These are phyloP conservation scores for Fraxinus angustifolia DNA, from an alignment of 305 asterid genomes.

Conservation along the genomic window DNA sequence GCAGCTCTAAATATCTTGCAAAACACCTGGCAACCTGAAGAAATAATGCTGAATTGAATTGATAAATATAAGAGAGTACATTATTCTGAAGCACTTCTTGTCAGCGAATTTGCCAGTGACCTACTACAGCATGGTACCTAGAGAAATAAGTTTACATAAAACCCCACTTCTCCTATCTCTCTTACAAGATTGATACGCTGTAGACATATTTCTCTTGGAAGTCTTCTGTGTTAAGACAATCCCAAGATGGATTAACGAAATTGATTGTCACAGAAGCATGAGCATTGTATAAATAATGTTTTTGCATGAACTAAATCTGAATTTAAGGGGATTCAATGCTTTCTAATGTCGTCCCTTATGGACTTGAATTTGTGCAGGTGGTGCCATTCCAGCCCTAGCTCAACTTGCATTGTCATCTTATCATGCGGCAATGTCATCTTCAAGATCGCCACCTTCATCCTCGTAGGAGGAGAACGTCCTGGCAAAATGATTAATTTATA, in stretches of 20 bases:
- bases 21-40: not conserved
- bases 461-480: constrained; percentile 21
- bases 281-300: not conserved
- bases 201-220: not conserved
- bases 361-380: constrained; percentile 53
- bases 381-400: constrained; percentile 72
- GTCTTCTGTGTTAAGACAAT: not conserved
- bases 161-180: not conserved
- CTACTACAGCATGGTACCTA: not conserved
- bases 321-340: not conserved
- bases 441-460: constrained; percentile 49
- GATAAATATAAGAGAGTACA: not conserved
- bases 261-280: not conserved
- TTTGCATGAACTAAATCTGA: not conserved
- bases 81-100: not conserved
- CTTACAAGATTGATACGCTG: not conserved
- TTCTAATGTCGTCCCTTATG: not conserved
- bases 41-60: not conserved
- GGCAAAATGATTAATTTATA: not conserved
- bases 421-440: constrained; percentile 53
- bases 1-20: constrained; percentile 7
- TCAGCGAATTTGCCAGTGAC: not conserved
- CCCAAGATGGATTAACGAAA: not conserved
- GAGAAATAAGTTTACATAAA: not conserved
- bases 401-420: constrained; percentile 84